These are phyloP conservation scores for Dothideomycetidae sp. DNA, from an alignment of 2,329 filamentous ascomycete species.

Conservation along the genomic window DNA sequence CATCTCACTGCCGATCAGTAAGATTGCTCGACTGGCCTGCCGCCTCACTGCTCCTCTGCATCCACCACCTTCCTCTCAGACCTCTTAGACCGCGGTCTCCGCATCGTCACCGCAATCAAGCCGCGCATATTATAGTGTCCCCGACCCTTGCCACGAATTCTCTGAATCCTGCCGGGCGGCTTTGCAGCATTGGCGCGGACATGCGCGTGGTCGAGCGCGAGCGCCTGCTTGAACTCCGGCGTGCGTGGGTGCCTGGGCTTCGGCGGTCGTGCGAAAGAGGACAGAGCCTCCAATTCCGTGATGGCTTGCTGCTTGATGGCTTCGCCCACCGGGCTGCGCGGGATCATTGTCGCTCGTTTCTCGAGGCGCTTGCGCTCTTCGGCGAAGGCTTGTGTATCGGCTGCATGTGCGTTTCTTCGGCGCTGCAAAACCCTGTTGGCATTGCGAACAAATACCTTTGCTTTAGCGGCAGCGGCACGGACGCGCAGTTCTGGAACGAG, in stretches of 20 bases:
- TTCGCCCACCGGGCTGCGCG: background rate
- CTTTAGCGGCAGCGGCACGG: no score
- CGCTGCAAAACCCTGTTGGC: background rate
- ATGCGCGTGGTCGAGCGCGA: background rate
- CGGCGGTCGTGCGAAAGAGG: no score
- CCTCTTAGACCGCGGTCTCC: background rate
- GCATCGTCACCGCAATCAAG: background rate
- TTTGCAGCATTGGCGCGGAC: background rate
- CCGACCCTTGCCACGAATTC: background rate
- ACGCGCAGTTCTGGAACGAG: background rate
- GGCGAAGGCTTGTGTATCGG: background rate
- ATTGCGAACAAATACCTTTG: background rate
- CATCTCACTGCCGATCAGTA: no score
- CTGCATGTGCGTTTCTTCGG: background rate
- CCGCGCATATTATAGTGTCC: background rate
- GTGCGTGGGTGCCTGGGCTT: background rate
- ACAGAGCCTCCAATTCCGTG: background rate
- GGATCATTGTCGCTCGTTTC: background rate
- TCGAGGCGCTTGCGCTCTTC: background rate
- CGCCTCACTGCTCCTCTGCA: no score
- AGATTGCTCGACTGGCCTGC: no score
- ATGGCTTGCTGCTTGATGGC: background rate
- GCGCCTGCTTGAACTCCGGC: background rate
- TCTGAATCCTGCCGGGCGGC: background rate
- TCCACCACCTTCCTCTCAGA: background rate